phyloP scores from a whole-genome alignment of 2,329 filamentous ascomycete species.

The Clonostachys chloroleuca region DNA sequence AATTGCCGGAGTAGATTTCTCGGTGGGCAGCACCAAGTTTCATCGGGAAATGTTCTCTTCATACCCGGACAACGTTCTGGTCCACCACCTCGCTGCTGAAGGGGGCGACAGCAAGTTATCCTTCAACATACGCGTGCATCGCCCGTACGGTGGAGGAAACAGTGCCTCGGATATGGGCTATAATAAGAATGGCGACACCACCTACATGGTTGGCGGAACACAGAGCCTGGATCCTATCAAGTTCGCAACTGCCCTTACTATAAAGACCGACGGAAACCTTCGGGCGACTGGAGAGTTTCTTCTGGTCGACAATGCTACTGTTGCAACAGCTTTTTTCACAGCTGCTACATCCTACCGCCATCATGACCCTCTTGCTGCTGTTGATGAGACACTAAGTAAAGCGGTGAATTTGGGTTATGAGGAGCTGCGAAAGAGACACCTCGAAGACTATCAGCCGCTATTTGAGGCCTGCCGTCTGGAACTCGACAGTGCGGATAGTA shows the following conservation, averaged over 20 bases:
- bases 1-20: constrained; percentile 1
- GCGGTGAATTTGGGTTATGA: not conserved
- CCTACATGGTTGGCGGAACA: constrained; percentile 1
- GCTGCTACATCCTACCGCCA: constrained; percentile 1
- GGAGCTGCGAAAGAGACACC: not conserved
- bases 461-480: not conserved
- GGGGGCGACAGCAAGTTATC: not conserved
- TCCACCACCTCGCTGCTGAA: not conserved
- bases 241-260: not conserved
- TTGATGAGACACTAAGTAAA: not conserved
- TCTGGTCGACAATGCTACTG: constrained; percentile 1
- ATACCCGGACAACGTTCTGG: constrained; percentile 1
- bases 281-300: not conserved
- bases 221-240: constrained; percentile 1
- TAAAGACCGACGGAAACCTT: not conserved
- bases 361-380: not conserved
- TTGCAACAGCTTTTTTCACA: not conserved
- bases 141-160: not conserved
- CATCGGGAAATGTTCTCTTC: constrained; percentile 1
- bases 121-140: constrained; percentile 1
- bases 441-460: not conserved
- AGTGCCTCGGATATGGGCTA: constrained; percentile 1
- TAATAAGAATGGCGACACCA: not conserved
- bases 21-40: not conserved
- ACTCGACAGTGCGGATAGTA: not conserved